These are phyloP conservation scores for Podila verticillata DNA, from an alignment of 192 early-diverging fungal genomes.

Conservation along the genomic window DNA sequence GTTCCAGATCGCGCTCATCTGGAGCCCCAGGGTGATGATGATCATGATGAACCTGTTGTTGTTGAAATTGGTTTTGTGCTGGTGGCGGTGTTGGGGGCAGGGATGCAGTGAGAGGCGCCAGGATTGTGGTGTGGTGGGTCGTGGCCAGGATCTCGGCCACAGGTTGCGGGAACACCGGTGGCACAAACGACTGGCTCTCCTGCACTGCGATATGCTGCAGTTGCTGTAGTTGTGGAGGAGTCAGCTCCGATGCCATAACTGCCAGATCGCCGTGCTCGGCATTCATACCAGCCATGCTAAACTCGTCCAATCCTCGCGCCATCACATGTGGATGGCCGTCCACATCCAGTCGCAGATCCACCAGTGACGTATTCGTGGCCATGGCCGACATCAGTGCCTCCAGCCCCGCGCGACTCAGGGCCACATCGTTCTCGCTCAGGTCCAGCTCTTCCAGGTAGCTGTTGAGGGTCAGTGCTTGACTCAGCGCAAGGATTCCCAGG, in stretches of 20 bases:
- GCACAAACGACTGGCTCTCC: not conserved
- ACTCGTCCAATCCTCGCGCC: not conserved
- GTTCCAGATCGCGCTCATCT: constrained; percentile 12
- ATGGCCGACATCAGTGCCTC: constrained; percentile 36
- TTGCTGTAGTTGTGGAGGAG: not conserved
- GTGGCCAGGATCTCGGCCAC: not conserved
- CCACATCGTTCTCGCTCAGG: constrained; percentile 29
- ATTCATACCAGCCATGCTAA: not conserved
- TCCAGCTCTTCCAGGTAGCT: constrained; percentile 40
- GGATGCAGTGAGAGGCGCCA: not conserved
- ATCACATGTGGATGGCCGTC: constrained; percentile 20
- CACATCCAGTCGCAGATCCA: constrained; percentile 21
- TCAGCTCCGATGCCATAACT: not conserved
- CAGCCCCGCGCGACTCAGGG: constrained; percentile 30
- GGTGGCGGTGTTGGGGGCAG: not conserved
- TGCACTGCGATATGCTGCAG: not conserved
- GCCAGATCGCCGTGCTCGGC: not conserved
- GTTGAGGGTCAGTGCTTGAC: constrained; percentile 31
- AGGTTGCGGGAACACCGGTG: not conserved
- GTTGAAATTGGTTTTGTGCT: not conserved
- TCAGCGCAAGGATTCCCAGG: constrained; percentile 26
- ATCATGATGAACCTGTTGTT: not conserved
- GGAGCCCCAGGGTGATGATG: not conserved
- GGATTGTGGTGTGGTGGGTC: not conserved
- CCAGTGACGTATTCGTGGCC: constrained; percentile 26